Evolutionary conservation across 2,329 filamentous ascomycete species (phyloP).

Genomic region (Diplocarpon mali): DNA sequence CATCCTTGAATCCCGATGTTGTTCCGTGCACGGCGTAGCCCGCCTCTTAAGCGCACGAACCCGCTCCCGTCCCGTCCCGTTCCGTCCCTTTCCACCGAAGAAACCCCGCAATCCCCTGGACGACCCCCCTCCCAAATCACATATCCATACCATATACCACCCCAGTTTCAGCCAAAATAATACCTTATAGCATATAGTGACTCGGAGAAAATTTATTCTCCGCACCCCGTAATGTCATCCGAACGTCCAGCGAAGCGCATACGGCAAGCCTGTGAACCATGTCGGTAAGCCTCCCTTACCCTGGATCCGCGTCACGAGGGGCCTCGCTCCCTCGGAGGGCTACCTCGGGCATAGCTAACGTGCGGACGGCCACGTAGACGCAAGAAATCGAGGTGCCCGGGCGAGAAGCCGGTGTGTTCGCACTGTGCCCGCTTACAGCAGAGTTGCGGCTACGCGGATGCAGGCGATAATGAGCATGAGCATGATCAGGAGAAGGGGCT

Average conservation of each 20-base stretch:
- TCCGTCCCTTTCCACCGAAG: too few relatives aligned
- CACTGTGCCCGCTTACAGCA: constrained; percentile 38
- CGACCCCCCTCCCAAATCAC: too few relatives aligned
- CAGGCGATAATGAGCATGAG: constrained; percentile 5
- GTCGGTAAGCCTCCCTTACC: constrained; percentile 23
- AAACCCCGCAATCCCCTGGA: too few relatives aligned
- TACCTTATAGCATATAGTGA: too few relatives aligned
- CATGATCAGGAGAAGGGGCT: too few relatives aligned
- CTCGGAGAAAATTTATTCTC: too few relatives aligned
- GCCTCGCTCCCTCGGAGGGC: background rate
- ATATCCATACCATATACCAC: too few relatives aligned
- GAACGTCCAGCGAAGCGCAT: constrained; percentile 25
- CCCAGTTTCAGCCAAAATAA: too few relatives aligned
- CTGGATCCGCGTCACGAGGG: background rate
- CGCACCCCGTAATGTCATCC: constrained; percentile 9
- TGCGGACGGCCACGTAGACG: constrained; percentile 32
- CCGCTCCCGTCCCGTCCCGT: too few relatives aligned
- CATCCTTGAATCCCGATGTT: background rate
- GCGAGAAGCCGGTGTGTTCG: constrained; percentile 38
- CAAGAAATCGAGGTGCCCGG: constrained; percentile 41
- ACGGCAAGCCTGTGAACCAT: constrained; percentile 29
- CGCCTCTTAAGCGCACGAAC: background rate
- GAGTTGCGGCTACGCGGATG: constrained; percentile 33
- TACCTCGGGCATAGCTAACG: background rate
- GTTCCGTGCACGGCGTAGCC: background rate